Evolutionary conservation across 495 filamentous ascomycete species (phyloP), one percentile per base, ranked within the genome.

Genomic region (Pyrenula massariospora): DNA sequence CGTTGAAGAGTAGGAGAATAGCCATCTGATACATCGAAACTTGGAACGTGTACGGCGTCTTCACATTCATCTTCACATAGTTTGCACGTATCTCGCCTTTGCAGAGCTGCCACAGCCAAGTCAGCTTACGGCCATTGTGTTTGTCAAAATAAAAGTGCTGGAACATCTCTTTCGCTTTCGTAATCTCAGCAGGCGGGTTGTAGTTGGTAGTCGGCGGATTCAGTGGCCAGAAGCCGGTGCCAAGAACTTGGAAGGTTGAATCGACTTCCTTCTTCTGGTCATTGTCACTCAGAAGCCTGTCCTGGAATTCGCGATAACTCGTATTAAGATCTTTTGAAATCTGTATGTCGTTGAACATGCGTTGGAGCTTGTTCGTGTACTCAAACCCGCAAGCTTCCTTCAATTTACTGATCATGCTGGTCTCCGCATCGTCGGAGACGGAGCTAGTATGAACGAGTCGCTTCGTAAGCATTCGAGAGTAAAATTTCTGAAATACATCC

Each of bases 301-400:
- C 73, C 42, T 81, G 74, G 74, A 78, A 88, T 25, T 84, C 84
- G 66, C 86, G 85, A 78, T 92, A 97, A 36, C 80, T 80, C 36
- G 78, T 77, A 70, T 99, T 97, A 54, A 99, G 83, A 72, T 97
- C 94, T 69, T 95, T 94, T 62, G 91, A 96, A 54, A 95, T 93
- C 67, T 96, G 93, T 73, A 99, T 97, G 63, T 99, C 93, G 67
- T 96, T 91, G 80, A 97, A 97, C 93, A 99, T 99, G 63, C 94
- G 91, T 74, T 97, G 93, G 52, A 99, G 76, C 70, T 96, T 97
- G 76, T 97, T 97, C 60, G 93, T 99, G 67, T 99, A 99, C 68
- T 99, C 93, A 59, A 94, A 97, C 60, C 93, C 93, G 65, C 93
- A 97, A 0, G 92, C 93, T 67, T 99, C 93, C 75, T 97, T 99